Evolutionary conservation across 2,329 filamentous ascomycete species (phyloP), one percentile per base, ranked within the genome.

Genomic region (Pseudogymnoascus sp.): DNA sequence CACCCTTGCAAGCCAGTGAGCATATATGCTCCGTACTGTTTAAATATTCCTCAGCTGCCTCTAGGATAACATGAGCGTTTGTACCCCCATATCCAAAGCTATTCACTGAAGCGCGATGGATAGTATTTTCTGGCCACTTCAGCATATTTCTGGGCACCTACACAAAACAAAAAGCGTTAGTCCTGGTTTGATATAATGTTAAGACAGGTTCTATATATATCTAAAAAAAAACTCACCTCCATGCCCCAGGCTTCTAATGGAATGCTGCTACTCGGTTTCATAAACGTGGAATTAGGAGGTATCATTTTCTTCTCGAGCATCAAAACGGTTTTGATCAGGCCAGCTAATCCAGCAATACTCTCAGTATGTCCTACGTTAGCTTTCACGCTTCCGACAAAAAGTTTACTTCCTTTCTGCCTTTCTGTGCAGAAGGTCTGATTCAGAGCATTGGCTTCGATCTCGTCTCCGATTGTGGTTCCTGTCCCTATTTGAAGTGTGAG

Each of bases 41-140:
- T 1, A 21, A 2, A 21, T 21, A 21, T 2, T 21, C 21, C 21
- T 21, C 21, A 21, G 21, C 21, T 21, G 21, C 18, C 3, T 31
- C 36, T 13, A 31, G 15, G n/a, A 79, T 72, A 2, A 72, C 72
- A 65, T 79, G 78, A 2, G 75, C 76, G 64, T 80, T 80, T 15
- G 77, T 76, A 13, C 78, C 78, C 4, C 78, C 77, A 31, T 76
- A 79, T 0, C 78, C 78, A 55, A 80, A 67, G 15, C 21, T 60
- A 31, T 68, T 69, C 6, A 69, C 55, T n/a, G 64, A 66, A 3
- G 58, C 60, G 60, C 63, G 60, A 4, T 63, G 62, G 4, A 60
- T 9, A 12, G 10, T 25, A 27, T 25, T 3, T 3, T 18, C 42
- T 12, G 45, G 45, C 45, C 45, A 55, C 9, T 8, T 8, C 9